Evolutionary conservation across 1,139 yeast species (phyloP).

Genomic region (Nakaseomyces bracarensis): DNA sequence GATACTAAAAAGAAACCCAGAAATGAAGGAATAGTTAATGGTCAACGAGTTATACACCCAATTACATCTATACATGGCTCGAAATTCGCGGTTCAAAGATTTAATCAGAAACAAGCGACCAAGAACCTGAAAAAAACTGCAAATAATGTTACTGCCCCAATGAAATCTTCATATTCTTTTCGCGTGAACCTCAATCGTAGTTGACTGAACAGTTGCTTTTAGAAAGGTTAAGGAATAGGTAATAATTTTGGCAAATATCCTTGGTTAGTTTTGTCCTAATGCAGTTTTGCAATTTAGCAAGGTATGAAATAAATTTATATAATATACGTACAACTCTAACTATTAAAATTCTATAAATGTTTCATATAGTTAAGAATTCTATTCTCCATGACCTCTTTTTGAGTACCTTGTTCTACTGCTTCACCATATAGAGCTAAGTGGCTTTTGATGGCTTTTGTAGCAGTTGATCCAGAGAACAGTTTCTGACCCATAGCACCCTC

Average conservation of each 20-base stretch:
- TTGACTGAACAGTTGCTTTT: background rate
- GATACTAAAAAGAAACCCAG: background rate
- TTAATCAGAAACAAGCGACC: background rate
- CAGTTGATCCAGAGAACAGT: slow-evolving; percentile 38
- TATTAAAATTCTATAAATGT: slow-evolving; percentile 3
- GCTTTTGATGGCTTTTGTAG: slow-evolving; percentile 39
- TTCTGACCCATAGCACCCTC: slow-evolving; percentile 45
- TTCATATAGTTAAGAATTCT: slow-evolving; percentile 13
- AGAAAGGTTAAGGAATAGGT: background rate
- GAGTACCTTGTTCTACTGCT: slow-evolving; percentile 30
- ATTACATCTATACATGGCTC: background rate
- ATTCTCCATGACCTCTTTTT: slow-evolving; percentile 15
- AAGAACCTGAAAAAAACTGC: background rate
- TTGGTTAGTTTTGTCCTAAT: no score
- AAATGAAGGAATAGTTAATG: background rate
- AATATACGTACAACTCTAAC: no score
- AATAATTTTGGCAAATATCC: no score
- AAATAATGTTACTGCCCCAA: no score
- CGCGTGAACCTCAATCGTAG: background rate
- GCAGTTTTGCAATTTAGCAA: no score
- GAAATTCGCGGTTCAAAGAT: background rate
- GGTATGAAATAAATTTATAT: no score
- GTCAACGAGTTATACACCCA: background rate
- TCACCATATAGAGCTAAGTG: slow-evolving; percentile 53
- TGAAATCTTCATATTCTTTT: background rate